phyloP scores from a whole-genome alignment of 768 basidiomycete genomes.

The Termitomyces sp. region DNA sequence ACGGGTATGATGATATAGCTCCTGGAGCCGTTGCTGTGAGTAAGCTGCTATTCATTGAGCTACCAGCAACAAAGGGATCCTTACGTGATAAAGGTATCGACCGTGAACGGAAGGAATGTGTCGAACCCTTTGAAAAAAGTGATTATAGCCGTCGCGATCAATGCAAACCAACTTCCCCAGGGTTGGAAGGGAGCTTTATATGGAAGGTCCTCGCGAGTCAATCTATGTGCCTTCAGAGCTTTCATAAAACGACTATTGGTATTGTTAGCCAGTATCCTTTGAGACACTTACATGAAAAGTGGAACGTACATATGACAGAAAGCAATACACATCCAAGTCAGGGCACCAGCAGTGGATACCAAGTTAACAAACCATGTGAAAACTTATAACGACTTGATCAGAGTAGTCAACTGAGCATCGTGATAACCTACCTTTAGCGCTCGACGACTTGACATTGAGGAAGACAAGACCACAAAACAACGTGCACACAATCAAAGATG shows the following conservation, averaged over 20 bases:
- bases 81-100: constrained; percentile 62
- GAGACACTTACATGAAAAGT: neutral
- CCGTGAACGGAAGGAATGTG: constrained; percentile 48
- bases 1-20: constrained; percentile 44
- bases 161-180: constrained; percentile 60
- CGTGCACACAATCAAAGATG: constrained; percentile 52
- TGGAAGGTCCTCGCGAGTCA: constrained; percentile 41
- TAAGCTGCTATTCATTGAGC: neutral
- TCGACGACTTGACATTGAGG: constrained; percentile 50
- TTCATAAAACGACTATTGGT: constrained; percentile 41
- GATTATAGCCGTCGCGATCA: constrained; percentile 50
- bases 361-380: constrained; percentile 51
- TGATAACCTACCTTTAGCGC: constrained; percentile 44
- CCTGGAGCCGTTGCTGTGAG: constrained; percentile 28
- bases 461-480: constrained; percentile 57
- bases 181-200: constrained; percentile 64
- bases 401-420: neutral
- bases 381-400: constrained; percentile 25
- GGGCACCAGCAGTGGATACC: constrained; percentile 46
- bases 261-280: neutral
- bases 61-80: constrained; percentile 14
- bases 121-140: constrained; percentile 60
- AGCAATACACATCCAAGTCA: constrained; percentile 53
- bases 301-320: constrained; percentile 57
- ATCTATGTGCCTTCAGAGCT: constrained; percentile 40